A percentile compares a stretch with the other conserved stretches of the same genome.
Evolutionary conservation across 768 basidiomycete species (phyloP).

Genomic region (Lanmaoa rubissima): DNA sequence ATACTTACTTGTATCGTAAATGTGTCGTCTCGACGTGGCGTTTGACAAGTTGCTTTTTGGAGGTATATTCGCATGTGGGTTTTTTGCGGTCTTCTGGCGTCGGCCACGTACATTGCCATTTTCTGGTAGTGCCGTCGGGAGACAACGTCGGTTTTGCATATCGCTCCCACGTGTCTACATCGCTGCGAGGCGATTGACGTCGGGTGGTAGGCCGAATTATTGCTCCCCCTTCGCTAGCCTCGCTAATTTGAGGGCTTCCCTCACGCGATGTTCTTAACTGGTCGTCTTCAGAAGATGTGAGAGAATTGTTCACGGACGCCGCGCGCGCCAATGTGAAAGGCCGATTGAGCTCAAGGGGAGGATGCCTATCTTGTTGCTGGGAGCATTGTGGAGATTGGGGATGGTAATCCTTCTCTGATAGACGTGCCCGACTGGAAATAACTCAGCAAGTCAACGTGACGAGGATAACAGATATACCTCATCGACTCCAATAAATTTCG

Average conservation of each 20-base stretch:
- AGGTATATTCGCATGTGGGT: slow-evolving; percentile 40
- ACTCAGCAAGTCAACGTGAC: slow-evolving; percentile 7
- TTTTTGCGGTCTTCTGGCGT: slow-evolving; percentile 33
- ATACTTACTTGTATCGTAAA: slow-evolving; percentile 53
- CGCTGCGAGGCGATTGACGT: slow-evolving; percentile 29
- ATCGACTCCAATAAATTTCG: slow-evolving; percentile 25
- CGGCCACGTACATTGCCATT: slow-evolving; percentile 43
- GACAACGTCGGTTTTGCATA: slow-evolving; percentile 34
- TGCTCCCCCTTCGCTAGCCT: slow-evolving; percentile 29
- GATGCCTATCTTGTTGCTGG: slow-evolving; percentile 13
- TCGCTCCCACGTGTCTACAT: slow-evolving; percentile 33
- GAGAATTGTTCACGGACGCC: slow-evolving; percentile 17
- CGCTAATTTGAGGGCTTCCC: slow-evolving; percentile 30
- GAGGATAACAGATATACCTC: slow-evolving; percentile 20
- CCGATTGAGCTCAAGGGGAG: slow-evolving; percentile 4
- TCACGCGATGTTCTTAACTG: slow-evolving; percentile 30
- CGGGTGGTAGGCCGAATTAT: slow-evolving; percentile 14
- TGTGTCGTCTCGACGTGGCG: slow-evolving; percentile 66
- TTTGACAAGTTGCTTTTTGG: slow-evolving; percentile 66
- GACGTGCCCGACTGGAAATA: slow-evolving; percentile 21
- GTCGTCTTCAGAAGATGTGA: slow-evolving; percentile 31
- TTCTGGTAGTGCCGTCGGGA: slow-evolving; percentile 34
- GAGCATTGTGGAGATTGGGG: slow-evolving; percentile 8
- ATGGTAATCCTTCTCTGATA: slow-evolving; percentile 19
- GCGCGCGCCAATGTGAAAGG: slow-evolving; percentile 13